Percentiles rank a stretch among this genome's conserved stretches.
Conservation (phyloP, 139 green algal genomes). For the Tetradesmus obliquus region DNA sequence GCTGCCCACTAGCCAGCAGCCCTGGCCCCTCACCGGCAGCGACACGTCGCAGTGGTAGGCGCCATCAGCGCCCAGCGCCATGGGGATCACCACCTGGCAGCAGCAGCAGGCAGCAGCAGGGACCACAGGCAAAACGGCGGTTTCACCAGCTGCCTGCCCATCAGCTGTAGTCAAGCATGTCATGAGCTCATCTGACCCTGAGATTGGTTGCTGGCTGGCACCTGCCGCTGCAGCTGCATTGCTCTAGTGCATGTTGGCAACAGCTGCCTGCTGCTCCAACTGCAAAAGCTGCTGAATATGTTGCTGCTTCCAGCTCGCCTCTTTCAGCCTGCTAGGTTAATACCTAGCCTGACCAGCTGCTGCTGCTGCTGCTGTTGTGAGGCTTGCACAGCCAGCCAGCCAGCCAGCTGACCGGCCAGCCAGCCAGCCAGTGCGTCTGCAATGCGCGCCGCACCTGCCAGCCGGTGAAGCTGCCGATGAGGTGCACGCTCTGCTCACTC, state of each 20-base stretch:
- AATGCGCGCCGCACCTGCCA: conserved; percentile 23
- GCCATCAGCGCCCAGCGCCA: conserved; percentile 19
- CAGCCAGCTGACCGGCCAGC: background rate
- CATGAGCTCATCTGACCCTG: too few relatives aligned
- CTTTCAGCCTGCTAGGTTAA: too few relatives aligned
- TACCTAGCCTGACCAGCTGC: too few relatives aligned
- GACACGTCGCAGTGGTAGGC: conserved; percentile 28
- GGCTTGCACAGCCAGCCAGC: too few relatives aligned
- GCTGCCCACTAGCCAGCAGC: too few relatives aligned
- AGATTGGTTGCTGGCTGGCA: background rate
- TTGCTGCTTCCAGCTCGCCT: too few relatives aligned
- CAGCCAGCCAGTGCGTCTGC: background rate
- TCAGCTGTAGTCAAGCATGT: background rate
- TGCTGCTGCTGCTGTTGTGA: too few relatives aligned
- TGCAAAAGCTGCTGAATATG: background rate
- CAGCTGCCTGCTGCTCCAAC: background rate
- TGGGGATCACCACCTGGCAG: conserved; percentile 16
- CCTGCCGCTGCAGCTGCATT: background rate
- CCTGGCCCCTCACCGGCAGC: conserved; percentile 12
- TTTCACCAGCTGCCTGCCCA: background rate
- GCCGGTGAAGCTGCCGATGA: conserved; percentile 37
- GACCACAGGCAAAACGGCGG: background rate
- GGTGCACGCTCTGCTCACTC: conserved; percentile 21
- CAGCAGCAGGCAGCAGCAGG: background rate
- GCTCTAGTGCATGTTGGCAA: background rate